Base-by-base conservation (phyloP, 805 yeast genomes). In the Yarrowia sp. region DNA sequence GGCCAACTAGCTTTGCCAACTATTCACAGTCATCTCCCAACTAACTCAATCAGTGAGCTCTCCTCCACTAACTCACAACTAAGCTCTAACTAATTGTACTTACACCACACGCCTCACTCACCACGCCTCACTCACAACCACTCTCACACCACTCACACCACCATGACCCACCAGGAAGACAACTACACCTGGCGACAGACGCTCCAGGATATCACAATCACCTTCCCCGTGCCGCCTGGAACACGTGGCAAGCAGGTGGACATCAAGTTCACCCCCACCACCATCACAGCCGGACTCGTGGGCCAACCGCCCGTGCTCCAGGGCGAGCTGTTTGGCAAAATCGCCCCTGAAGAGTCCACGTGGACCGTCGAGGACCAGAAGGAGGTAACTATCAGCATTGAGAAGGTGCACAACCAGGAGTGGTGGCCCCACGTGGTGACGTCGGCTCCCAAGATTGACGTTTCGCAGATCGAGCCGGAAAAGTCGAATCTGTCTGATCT, bases 401-500 rank as follows among this genome's bases (percentile, higher is more conserved):
- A 79, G 42, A 81, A 81, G 70, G 53, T 60, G 50, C 77, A 76
- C 70, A 70, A 74, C 56, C 72, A 73, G 64, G 81, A 81, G 65
- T 82, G 84, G 84, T 81, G 84, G 84, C 83, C 84, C 19, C 82
- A 78, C 68, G 82, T 82, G 10, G 77, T 81, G 5, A 74, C 73
- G 5, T 49, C 75, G 2, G 83, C 80, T 52, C 82, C 83, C 44
- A 77, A 79, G 70, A 79, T 81, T 64, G 83, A 81, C 70, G 78
- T 79, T 33, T 71, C 77, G 30, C 74, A 77, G 69, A 74, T 81
- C 52, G 76, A 74, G 73, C 84, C 84, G 5, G 84, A 81, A 70
- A 75, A 75, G 64, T 72, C 80, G 14, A 75, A 76, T 49, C 72
- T 81, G 49, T 72, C 78, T 61, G 84, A 81, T 68, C 74, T 81